Base-by-base conservation (phyloP, 331 rosid species). In the Acacia pycnantha region DNA sequence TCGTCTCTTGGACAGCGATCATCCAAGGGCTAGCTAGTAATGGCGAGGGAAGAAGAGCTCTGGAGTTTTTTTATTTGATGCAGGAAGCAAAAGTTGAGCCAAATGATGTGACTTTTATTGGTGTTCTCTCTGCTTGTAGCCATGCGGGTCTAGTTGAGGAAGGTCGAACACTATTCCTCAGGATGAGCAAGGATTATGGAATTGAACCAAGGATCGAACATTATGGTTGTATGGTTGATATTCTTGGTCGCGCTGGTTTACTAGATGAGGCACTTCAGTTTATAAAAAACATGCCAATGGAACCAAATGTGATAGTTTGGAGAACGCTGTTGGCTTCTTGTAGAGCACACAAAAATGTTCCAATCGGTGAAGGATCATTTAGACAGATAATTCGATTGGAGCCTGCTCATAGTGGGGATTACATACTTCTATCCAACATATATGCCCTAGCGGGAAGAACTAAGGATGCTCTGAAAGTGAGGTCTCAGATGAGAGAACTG, bases 291-390 rank as follows among this genome's bases (percentile, higher is more conserved):
- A 91, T 88, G 91, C 88, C 92, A 41, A 50, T 83, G 26, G 79
- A 83, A 59, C 91, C 96, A 58, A 91, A 89, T 77, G 90, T 78
- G 44, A 82, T 91, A 8, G 61, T 91, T 62, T 89, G 93, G 96
- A 91, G 93, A 81, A 89, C 96, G 43, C 77, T 91, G n/a, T 66
- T 89, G 82, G 93, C 92, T 85, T 91, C 92, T 35, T 91, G 91
- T 71, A 89, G 86, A 74, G 87, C 86, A 35, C 90, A 82, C 66
- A 91, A 86, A 76, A 85, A 86, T 81, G 83, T 87, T 66, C 18
- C 77, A 58, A 68, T 88, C 6, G 92, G 91, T 14, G 96, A 89
- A 79, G 91, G 88, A 85, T 82, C 90, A 22, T 74, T 88, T 66
- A 79, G 87, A 50, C 81, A 61, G 66, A 88, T 91, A 72, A 80